phyloP scores from a whole-genome alignment of 2,329 filamentous ascomycete genomes.

The Aspergillus amoenus region DNA sequence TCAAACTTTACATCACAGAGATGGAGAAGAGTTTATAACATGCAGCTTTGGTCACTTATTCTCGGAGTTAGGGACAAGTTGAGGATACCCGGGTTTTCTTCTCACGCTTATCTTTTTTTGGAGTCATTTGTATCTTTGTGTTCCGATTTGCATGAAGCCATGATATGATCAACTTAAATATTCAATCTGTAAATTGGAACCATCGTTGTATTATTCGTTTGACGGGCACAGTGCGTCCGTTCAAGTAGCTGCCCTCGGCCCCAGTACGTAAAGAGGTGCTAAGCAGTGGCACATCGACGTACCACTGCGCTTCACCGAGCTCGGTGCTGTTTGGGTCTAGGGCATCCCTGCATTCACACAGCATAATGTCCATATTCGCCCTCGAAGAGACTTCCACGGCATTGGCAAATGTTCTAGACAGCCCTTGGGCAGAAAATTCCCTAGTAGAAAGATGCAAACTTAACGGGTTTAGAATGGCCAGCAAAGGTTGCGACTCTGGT shows the following conservation, averaged over 20 bases:
- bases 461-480: conserved; percentile 43
- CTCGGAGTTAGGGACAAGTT: conserved; percentile 37
- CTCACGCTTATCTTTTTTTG: conserved; percentile 22
- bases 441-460: conserved; percentile 43
- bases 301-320: conserved; percentile 39
- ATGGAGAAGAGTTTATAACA: conserved; percentile 85
- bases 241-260: conserved; percentile 54
- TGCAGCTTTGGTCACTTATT: conserved; percentile 10
- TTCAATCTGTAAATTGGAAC: conserved; percentile 58
- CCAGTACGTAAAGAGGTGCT: conserved; percentile 54
- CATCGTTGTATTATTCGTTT: conserved; percentile 62
- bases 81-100: conserved; percentile 41
- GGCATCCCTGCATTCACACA: conserved; percentile 43
- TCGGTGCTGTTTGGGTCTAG: conserved; percentile 29
- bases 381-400: conserved; percentile 39
- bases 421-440: conserved; percentile 50
- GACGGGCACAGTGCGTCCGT: conserved; percentile 59
- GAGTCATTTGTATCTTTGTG: conserved; percentile 25
- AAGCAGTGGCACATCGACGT: conserved; percentile 61
- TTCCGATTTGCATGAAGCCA: conserved; percentile 11
- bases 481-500: conserved; percentile 20
- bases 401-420: conserved; percentile 45
- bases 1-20: conserved; percentile 96
- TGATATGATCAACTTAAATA: conserved; percentile 11
- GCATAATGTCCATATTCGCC: conserved; percentile 30